phyloP scores from a whole-genome alignment of 2,329 filamentous ascomycete species.

The Penicillium sp. region DNA sequence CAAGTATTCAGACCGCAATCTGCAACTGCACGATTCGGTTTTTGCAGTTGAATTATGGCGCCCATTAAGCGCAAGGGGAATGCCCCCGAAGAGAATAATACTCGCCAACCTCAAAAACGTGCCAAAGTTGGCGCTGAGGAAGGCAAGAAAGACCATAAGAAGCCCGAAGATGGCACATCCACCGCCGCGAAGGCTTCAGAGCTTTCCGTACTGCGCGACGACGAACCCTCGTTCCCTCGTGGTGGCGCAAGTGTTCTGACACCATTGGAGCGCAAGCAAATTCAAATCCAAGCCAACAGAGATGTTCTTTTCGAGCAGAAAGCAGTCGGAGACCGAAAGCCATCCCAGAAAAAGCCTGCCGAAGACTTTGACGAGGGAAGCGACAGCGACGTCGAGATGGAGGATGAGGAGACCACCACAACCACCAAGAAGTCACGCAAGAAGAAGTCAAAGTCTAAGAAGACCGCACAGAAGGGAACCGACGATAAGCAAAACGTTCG shows the following conservation, averaged over 20 bases:
- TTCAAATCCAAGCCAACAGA: constrained; percentile 84
- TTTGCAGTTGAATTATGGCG: constrained; percentile 37
- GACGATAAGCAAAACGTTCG: constrained; percentile 56
- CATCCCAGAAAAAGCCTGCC: constrained; percentile 39
- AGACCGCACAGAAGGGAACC: constrained; percentile 50
- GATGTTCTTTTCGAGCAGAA: constrained; percentile 88
- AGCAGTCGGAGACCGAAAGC: constrained; percentile 46
- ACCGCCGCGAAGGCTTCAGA: constrained; percentile 33
- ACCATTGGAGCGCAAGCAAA: constrained; percentile 92
- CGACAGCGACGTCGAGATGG: constrained; percentile 52
- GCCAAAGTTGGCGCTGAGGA: constrained; percentile 40
- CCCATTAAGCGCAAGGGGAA: constrained; percentile 47
- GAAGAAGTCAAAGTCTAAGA: constrained; percentile 46
- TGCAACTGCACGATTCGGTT: constrained; percentile 25
- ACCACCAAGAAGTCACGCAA: constrained; percentile 40
- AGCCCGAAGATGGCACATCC: constrained; percentile 26
- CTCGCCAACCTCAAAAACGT: constrained; percentile 41
- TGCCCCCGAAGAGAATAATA: constrained; percentile 34
- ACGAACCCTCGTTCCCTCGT: constrained; percentile 87
- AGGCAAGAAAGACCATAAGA: constrained; percentile 34
- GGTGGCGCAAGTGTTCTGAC: constrained; percentile 88
- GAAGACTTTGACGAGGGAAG: constrained; percentile 59
- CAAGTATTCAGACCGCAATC: constrained; percentile 28
- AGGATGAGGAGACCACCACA: constrained; percentile 41
- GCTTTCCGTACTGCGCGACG: constrained; percentile 57